Conservation (phyloP, 192 early-diverging fungal species). For the Geranomyces michiganensis region DNA sequence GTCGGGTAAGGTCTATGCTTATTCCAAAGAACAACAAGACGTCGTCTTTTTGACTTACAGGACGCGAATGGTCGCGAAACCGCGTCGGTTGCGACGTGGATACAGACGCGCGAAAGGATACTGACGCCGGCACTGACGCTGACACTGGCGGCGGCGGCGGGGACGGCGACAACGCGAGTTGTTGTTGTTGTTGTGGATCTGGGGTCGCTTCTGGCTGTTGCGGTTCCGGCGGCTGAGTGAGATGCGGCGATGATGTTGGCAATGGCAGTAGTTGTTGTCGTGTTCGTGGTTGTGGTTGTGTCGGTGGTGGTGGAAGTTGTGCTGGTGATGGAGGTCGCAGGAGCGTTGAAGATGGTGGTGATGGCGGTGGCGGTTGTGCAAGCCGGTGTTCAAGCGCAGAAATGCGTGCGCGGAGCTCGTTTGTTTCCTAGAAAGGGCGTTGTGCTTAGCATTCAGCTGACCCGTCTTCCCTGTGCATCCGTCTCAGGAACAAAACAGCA, state of each 20-base stretch:
- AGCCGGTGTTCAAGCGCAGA: not conserved
- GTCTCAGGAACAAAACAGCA: not conserved
- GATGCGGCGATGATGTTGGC: no score
- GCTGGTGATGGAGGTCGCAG: not conserved
- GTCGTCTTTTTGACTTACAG: not conserved
- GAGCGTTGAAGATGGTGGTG: no score
- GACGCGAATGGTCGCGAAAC: not conserved
- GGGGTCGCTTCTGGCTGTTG: no score
- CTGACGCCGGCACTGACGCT: no score
- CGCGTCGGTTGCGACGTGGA: slow-evolving; percentile 13
- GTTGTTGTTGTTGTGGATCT: no score
- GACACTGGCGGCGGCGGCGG: no score
- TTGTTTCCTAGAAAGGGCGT: not conserved
- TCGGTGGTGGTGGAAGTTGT: no score
- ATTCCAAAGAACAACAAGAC: not conserved
- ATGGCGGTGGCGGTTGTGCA: not conserved
- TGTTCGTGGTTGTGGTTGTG: no score
- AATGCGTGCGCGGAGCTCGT: not conserved
- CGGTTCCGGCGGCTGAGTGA: no score
- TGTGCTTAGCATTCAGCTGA: not conserved
- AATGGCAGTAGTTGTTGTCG: no score
- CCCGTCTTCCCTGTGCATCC: not conserved
- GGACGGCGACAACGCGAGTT: no score
- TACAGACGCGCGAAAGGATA: not conserved
- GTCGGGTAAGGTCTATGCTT: no score